phyloP scores from a whole-genome alignment of 805 yeast genomes.

The Yamadazyma phyllophila region DNA sequence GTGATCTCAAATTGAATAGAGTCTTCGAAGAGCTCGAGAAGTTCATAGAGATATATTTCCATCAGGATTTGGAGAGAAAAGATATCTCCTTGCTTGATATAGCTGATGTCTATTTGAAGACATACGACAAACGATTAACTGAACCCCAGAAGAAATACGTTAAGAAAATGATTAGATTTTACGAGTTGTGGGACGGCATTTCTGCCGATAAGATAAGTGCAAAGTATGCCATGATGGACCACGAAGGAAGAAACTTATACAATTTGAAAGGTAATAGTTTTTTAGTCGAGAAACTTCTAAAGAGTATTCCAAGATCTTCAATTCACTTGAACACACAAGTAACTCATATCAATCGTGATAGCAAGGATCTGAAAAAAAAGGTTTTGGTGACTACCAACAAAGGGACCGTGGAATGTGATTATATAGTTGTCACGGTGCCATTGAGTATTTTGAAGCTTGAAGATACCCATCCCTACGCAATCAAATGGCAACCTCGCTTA shows the following conservation, averaged over 20 bases:
- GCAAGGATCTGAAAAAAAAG: slow-evolving; percentile 10
- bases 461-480: slow-evolving; percentile 38
- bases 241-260: slow-evolving; percentile 76
- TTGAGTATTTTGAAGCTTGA: slow-evolving; percentile 60
- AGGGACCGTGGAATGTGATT: slow-evolving; percentile 45
- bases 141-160: slow-evolving; percentile 50
- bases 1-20: slow-evolving; percentile 24
- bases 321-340: slow-evolving; percentile 46
- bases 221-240: slow-evolving; percentile 64
- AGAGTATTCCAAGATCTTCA: slow-evolving; percentile 35
- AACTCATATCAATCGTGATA: slow-evolving; percentile 29
- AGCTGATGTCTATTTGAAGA: slow-evolving; percentile 44
- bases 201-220: slow-evolving; percentile 67
- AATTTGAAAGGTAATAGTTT: slow-evolving; percentile 55
- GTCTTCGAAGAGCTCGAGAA: slow-evolving; percentile 57
- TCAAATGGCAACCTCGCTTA: slow-evolving; percentile 33
- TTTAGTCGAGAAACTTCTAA: slow-evolving; percentile 43
- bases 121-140: slow-evolving; percentile 47
- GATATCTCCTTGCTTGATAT: slow-evolving; percentile 57
- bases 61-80: slow-evolving; percentile 43
- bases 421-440: slow-evolving; percentile 73
- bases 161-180: slow-evolving; percentile 51
- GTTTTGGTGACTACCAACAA: slow-evolving; percentile 32
- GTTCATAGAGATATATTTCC: slow-evolving; percentile 56
- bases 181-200: slow-evolving; percentile 82